A percentile compares a stretch with the other conserved stretches of the same genome.
These are phyloP conservation scores for Phaeolepiota aurea DNA, from an alignment of 768 basidiomycete species.

Conservation along the genomic window DNA sequence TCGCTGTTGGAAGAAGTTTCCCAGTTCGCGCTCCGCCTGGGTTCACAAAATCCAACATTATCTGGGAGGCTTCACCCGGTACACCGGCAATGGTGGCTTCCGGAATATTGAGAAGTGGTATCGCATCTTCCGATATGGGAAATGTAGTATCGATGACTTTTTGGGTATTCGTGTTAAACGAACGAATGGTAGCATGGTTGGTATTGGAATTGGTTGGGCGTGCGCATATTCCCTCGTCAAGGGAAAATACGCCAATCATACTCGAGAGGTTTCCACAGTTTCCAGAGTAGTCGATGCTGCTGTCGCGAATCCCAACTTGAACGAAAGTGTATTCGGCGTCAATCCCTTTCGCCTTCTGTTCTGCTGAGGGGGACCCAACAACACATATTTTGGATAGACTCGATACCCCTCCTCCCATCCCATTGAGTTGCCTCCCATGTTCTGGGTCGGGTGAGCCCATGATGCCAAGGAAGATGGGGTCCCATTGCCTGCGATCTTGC, in stretches of 20 bases:
- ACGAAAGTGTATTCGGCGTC: slow-evolving; percentile 70
- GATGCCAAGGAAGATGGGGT: slow-evolving; percentile 54
- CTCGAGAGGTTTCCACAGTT: slow-evolving; percentile 73
- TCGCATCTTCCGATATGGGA: slow-evolving; percentile 31
- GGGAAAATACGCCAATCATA: slow-evolving; percentile 66
- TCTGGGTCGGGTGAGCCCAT: slow-evolving; percentile 79
- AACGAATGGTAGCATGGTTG: slow-evolving; percentile 37
- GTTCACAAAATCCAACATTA: slow-evolving; percentile 55
- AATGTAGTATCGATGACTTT: slow-evolving; percentile 67
- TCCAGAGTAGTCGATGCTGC: slow-evolving; percentile 55
- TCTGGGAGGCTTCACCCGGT: slow-evolving; percentile 53
- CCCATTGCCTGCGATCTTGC: slow-evolving; percentile 40
- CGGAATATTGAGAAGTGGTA: slow-evolving; percentile 37
- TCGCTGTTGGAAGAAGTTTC: slow-evolving; percentile 55
- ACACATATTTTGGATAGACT: slow-evolving; percentile 71
- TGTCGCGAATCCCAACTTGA: slow-evolving; percentile 53
- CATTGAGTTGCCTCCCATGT: slow-evolving; percentile 64
- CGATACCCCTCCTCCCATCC: slow-evolving; percentile 75
- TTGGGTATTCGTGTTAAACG: slow-evolving; percentile 66
- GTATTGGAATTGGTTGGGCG: slow-evolving; percentile 6
- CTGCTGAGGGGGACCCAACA: slow-evolving; percentile 39
- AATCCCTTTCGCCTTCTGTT: slow-evolving; percentile 32
- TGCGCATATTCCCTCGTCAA: slow-evolving; percentile 52
- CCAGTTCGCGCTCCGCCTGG: slow-evolving; percentile 69
- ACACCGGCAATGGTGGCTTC: slow-evolving; percentile 62